Evolutionary conservation across 139 green algal genomes (phyloP).

Genomic region (Zygnema cylindricum): DNA sequence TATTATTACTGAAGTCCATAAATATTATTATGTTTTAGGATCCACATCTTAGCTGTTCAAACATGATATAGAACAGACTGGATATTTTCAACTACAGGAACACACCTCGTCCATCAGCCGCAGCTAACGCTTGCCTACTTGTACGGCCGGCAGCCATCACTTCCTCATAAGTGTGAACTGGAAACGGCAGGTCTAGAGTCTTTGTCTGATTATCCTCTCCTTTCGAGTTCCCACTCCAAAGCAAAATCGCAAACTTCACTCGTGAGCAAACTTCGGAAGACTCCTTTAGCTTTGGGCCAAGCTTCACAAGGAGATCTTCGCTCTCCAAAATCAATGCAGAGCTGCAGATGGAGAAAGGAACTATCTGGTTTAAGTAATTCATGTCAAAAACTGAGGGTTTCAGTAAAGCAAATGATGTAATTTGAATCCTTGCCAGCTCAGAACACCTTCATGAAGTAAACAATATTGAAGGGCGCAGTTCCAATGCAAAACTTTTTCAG

Average conservation of each 20-base stretch:
- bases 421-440: no score
- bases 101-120: conserved; percentile 12
- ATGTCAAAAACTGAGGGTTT: no score
- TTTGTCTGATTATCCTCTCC: neutral
- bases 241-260: conserved; percentile 76
- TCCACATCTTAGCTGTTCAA: no score
- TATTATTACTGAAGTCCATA: neutral
- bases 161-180: conserved; percentile 65
- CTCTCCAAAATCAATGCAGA: conserved; percentile 81
- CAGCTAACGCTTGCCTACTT: conserved; percentile 23
- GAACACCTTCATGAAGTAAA: no score
- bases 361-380: no score
- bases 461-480: no score
- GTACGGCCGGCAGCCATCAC: conserved; percentile 64
- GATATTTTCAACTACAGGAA: no score
- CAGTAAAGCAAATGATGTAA: no score
- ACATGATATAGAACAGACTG: no score
- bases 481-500: no score
- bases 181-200: conserved; percentile 4
- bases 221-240: conserved; percentile 73
- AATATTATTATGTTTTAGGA: no score
- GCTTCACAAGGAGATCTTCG: conserved; percentile 69
- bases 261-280: conserved; percentile 1
- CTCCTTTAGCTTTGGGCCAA: conserved; percentile 69
- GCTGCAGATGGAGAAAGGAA: conserved; percentile 45